phyloP scores from a whole-genome alignment of 331 rosid genomes.

The Malus hybrid region DNA sequence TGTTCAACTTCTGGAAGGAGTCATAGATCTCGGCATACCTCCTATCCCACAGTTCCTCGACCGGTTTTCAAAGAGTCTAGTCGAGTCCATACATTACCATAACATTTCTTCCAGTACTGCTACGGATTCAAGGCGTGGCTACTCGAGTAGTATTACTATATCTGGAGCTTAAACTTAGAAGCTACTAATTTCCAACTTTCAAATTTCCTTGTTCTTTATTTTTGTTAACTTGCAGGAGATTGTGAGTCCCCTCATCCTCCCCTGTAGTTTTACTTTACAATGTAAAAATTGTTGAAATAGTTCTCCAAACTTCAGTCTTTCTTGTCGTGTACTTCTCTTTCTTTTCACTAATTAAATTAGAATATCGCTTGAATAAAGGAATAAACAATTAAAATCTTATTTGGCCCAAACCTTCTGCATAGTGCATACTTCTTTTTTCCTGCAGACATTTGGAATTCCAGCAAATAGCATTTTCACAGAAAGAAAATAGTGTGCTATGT shows the following conservation, averaged over 20 bases:
- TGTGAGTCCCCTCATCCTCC: background rate
- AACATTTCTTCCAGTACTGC: background rate
- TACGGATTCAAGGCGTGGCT: background rate
- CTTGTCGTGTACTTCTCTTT: background rate
- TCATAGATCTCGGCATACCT: slow-evolving; percentile 10
- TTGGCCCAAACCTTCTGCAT: too few species aligned
- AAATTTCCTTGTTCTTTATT: background rate
- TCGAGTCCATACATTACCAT: background rate
- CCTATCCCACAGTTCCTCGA: slow-evolving; percentile 20
- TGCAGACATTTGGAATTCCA: too few species aligned
- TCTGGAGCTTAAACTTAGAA: background rate
- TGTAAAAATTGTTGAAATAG: background rate
- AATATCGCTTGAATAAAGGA: too few species aligned
- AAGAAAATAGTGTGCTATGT: too few species aligned
- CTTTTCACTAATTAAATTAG: too few species aligned
- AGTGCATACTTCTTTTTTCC: too few species aligned
- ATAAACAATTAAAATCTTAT: too few species aligned
- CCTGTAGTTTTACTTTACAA: background rate
- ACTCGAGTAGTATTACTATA: background rate
- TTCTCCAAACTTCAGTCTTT: background rate
- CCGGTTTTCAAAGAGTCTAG: slow-evolving; percentile 1
- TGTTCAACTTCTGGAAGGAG: slow-evolving; percentile 28
- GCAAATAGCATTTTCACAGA: too few species aligned
- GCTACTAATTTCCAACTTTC: background rate
- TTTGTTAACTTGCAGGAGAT: background rate